phyloP scores from a whole-genome alignment of 768 basidiomycete genomes.

The Cubamyces sp. region DNA sequence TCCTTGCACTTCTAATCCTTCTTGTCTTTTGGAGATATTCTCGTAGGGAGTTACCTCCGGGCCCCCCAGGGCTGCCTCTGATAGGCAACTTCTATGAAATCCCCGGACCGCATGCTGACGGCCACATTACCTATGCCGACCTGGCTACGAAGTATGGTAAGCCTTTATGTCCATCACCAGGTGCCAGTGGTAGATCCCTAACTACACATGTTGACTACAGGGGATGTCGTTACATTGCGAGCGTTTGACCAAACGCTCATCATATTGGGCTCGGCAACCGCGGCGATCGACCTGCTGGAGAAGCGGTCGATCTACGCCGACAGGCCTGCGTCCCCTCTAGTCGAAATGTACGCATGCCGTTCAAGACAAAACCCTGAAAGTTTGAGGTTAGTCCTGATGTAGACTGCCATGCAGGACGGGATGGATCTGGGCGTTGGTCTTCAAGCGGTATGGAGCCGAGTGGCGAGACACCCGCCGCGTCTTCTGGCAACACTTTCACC shows the following conservation, averaged over 20 bases:
- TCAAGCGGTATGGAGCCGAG: conserved; percentile 16
- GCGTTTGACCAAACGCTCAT: conserved; percentile 29
- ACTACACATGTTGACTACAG: neutral
- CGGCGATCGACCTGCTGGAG: conserved; percentile 31
- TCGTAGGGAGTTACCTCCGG: conserved; percentile 24
- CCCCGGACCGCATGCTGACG: conserved; percentile 4
- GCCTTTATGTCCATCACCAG: neutral
- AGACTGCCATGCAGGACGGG: neutral
- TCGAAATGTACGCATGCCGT: neutral
- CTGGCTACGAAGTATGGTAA: neutral
- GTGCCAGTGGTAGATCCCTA: too few species aligned
- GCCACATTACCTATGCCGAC: neutral
- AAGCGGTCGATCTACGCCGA: conserved; percentile 33
- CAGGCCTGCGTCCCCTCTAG: conserved; percentile 23
- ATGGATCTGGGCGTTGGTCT: neutral
- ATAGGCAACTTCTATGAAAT: conserved; percentile 28
- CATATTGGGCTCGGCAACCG: conserved; percentile 28
- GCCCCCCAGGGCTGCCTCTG: conserved; percentile 26
- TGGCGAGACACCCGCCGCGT: conserved; percentile 26
- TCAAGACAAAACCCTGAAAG: too few species aligned
- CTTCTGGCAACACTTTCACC: conserved; percentile 28
- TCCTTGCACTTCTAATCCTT: too few species aligned
- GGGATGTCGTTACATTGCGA: conserved; percentile 31
- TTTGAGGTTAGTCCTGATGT: too few species aligned
- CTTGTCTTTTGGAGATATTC: too few species aligned